Base-by-base conservation (phyloP, 169 alveolate genomes). In the Plasmodium ovale region DNA sequence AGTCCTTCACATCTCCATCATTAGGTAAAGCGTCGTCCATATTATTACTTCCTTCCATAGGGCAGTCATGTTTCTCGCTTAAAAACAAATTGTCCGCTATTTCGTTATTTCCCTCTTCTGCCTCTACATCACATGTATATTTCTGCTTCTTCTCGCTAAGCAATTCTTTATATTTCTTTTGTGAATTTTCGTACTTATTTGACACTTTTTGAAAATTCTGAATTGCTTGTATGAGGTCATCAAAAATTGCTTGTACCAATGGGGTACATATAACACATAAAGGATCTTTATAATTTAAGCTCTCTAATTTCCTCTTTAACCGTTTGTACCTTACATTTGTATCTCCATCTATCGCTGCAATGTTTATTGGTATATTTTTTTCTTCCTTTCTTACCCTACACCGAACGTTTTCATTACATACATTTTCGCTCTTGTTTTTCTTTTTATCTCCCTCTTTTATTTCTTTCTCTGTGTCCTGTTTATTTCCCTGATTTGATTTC, bases 221-320 rank as follows among this genome's bases (percentile, higher is more conserved):
- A 49, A 79, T 79, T 33, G 89, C 89, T 51, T 79, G 89, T 23
- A 79, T 79, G n/a, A 79, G 37, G 25, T 79, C 89, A 65, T 79
- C 70, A 62, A 79, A 79, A 79, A 79, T 53, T 49, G 49, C 33
- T 49, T 79, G 89, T 53, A 79, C 89, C 51, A 79, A 39, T 10
- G 89, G 89, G 0, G 82, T 65, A 47, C 89, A 79, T 27, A 42
- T 31, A 19, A 79, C 71, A 56, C 89, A 79, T 79, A 79, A 65
- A 29, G 72, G 37, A n/a, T 69, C 71, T 12, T 47, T 79, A 64
- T 79, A 79, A 37, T 79, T 79, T 54, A 79, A 31, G 53, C 49
- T 79, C 9, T 79, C 33, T 19, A 79, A 79, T 53, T 62, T 79
- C 37, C 54, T 79, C 65, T 71, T 64, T 35, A 79, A 65, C 33